Evolutionary conservation across 1,284 basidiomycete species (phyloP).

Genomic region (Austroboletus olivaceoglutinosus): DNA sequence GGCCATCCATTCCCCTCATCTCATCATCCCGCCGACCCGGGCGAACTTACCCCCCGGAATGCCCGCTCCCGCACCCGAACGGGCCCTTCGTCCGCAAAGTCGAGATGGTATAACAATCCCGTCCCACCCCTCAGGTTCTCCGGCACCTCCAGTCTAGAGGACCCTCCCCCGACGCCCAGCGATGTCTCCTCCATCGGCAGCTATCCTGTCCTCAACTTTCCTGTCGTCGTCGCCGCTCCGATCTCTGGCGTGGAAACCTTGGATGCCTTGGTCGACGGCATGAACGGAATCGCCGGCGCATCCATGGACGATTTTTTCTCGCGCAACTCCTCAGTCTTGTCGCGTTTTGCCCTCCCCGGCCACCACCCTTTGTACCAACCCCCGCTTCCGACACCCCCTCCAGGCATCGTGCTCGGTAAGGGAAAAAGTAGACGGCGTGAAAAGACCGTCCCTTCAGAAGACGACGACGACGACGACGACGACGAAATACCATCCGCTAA

Average conservation of each 20-base stretch:
- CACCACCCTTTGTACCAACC: constrained; percentile 75
- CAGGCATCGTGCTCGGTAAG: constrained; percentile 71
- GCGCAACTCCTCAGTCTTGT: constrained; percentile 42
- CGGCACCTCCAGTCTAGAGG: constrained; percentile 57
- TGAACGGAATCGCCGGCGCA: constrained; percentile 56
- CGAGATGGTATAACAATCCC: constrained; percentile 41
- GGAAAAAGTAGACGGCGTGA: constrained; percentile 47
- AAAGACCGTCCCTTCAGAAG: constrained; percentile 35
- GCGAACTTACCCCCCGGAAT: constrained; percentile 32
- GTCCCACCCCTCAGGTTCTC: constrained; percentile 58
- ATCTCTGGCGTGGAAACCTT: constrained; percentile 75
- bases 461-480: constrained; percentile 51
- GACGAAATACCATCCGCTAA: constrained; percentile 25
- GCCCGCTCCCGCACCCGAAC: constrained; percentile 53
- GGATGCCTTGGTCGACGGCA: constrained; percentile 82
- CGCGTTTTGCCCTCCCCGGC: constrained; percentile 49
- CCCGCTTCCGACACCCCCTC: constrained; percentile 75
- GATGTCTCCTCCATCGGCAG: constrained; percentile 44
- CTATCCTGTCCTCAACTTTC: constrained; percentile 43
- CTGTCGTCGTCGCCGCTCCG: constrained; percentile 73
- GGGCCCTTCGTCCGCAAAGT: constrained; percentile 48
- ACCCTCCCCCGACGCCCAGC: constrained; percentile 64
- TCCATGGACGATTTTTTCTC: constrained; percentile 53
- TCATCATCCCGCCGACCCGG: constrained; percentile 14
- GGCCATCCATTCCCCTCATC: constrained; percentile 25